Base-by-base conservation (phyloP, 1,284 basidiomycete species). In the Golubevia pallescens region DNA sequence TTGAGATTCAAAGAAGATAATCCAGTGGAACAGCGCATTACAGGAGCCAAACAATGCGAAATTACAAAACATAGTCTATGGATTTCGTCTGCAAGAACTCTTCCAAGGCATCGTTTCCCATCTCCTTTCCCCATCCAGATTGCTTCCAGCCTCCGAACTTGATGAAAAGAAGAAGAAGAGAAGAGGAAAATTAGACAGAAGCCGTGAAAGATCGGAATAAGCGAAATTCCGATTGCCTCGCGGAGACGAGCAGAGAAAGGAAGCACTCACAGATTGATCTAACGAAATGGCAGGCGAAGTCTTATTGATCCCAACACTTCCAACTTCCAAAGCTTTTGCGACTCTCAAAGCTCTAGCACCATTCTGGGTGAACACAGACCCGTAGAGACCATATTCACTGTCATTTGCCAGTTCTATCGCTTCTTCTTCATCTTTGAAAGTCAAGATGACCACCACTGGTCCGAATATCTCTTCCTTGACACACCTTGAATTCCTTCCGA, bases 401-500 rank as follows among this genome's bases (percentile, higher is more conserved):
- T 77, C 63, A 63, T 77, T 78, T 2, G 69, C 74, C 48, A 77
- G 28, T 0, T 28, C 4, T 2, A 77, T 21, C 3, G 72, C 74
- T 60, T 78, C 70, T 51, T 72, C 34, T 51, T 77, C 73, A 16
- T 66, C 75, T 1, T 70, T 51, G 60, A 78, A 78, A 8, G 52
- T 66, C 16, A 65, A 63, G 48, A 77, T 67, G 8, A 67, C 70
- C 0, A 68, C 64, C 7, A 78, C 67, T 16, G 76, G 76, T 4
- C 76, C 76, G 34, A 78, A 78, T 16, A 76, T 75, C 28, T 78
- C 74, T 48, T 75, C 70, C 20, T 59, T 28, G 28, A 67, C 60
- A 54, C 76, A 68, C 19, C 65, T 61, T 67, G 71, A 71, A 23
- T 61, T 64, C 53, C 70, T 62, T 10, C 20, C 65, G 16, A 69